Evolutionary conservation across 768 basidiomycete species (phyloP).

Genomic region (Trametes punicea): DNA sequence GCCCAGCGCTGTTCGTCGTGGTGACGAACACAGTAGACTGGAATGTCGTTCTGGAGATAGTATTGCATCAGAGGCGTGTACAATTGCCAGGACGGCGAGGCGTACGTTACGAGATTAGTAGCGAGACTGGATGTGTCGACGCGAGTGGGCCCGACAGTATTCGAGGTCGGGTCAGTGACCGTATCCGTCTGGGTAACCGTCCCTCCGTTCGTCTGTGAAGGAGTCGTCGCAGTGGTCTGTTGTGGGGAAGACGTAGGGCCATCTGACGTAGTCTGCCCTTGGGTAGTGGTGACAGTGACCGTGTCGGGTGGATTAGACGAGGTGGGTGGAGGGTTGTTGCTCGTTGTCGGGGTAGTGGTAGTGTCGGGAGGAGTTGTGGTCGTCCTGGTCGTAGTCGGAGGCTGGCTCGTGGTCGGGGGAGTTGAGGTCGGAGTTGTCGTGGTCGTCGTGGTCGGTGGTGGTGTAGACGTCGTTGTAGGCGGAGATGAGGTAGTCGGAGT

Average conservation of each 20-base stretch:
- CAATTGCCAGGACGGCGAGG: too few relatives aligned
- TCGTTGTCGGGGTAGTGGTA: constrained; percentile 13
- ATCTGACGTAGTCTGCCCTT: neutral
- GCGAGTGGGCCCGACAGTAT: neutral
- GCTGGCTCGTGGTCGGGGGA: neutral
- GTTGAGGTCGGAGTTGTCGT: constrained; percentile 1
- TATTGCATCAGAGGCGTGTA: neutral
- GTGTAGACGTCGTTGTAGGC: neutral
- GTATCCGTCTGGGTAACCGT: neutral
- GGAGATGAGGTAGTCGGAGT: neutral
- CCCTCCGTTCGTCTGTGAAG: neutral
- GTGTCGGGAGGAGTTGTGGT: constrained; percentile 12
- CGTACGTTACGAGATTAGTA: constrained; percentile 7
- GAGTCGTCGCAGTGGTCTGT: constrained; percentile 12
- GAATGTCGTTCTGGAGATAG: constrained; percentile 46
- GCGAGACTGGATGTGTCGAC: neutral
- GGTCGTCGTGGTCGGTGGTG: neutral
- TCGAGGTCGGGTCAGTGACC: neutral
- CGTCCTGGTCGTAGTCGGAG: constrained; percentile 18
- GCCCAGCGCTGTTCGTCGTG: constrained; percentile 58
- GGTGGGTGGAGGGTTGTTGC: constrained; percentile 10
- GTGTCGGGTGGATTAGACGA: constrained; percentile 19
- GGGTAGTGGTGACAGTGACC: constrained; percentile 6
- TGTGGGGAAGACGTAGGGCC: constrained; percentile 17
- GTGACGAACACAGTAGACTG: constrained; percentile 51